Percentiles rank a stretch among this genome's conserved stretches.
Conservation (phyloP, 805 yeast species). For the Candida morakotiae region DNA sequence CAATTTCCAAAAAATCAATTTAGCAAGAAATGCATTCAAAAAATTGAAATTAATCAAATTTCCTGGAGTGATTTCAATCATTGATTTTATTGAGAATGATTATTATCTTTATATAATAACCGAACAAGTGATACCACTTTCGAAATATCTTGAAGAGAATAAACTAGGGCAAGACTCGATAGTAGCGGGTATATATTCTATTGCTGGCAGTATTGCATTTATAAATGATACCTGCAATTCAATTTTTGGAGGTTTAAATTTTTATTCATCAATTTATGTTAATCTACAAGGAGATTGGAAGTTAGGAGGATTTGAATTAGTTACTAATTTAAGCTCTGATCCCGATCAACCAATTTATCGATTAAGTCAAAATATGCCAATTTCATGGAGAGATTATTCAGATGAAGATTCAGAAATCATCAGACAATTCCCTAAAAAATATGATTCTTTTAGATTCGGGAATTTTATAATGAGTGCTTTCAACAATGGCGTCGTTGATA, state of each 20-base stretch:
- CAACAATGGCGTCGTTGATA: background rate
- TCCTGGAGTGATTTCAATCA: conserved; percentile 63
- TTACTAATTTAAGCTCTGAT: conserved; percentile 46
- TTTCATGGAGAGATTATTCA: conserved; percentile 34
- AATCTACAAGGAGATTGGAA: conserved; percentile 76
- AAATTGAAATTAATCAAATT: conserved; percentile 55
- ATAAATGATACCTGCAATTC: conserved; percentile 56
- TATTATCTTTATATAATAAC: conserved; percentile 55
- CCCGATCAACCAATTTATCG: conserved; percentile 43
- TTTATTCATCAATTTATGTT: conserved; percentile 54
- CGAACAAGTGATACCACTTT: conserved; percentile 59
- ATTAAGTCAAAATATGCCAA: conserved; percentile 36
- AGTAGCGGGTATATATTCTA: conserved; percentile 52
- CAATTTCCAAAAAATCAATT: conserved; percentile 15
- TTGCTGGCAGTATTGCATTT: conserved; percentile 52
- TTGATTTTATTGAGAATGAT: conserved; percentile 66
- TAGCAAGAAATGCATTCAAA: conserved; percentile 34
- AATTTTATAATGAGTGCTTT: conserved; percentile 39
- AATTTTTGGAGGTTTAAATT: conserved; percentile 54
- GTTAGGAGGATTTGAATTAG: conserved; percentile 74
- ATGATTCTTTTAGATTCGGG: conserved; percentile 68
- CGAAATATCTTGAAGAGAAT: conserved; percentile 29
- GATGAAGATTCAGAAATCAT: conserved; percentile 41
- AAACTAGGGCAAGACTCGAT: conserved; percentile 31
- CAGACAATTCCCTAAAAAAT: conserved; percentile 35